Conservation (phyloP, 225 moss, liverwort and hornwort genomes). For the Climacium dendroides region DNA sequence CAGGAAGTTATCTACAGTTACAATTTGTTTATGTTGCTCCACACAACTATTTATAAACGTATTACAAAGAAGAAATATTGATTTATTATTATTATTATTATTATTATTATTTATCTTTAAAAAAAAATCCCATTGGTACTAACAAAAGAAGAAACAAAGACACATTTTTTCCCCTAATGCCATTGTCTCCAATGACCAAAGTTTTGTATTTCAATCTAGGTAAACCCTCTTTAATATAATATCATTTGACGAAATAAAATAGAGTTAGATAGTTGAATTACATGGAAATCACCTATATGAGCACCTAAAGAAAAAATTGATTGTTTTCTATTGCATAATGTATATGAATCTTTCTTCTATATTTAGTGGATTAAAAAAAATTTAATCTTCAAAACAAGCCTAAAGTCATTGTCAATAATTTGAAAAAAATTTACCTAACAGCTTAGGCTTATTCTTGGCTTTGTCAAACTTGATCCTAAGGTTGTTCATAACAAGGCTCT, state of each 20-base stretch:
- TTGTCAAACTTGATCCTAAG: fast-evolving
- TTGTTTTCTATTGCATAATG: background rate
- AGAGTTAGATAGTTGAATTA: background rate
- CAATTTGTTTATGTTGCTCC: too few species aligned
- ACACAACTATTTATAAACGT: too few species aligned
- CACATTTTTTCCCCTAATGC: too few species aligned
- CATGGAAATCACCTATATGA: background rate
- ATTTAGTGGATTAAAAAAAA: background rate
- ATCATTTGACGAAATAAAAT: background rate
- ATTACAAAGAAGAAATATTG: too few species aligned
- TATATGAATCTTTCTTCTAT: background rate
- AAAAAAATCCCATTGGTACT: too few species aligned
- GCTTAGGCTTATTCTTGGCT: too few species aligned
- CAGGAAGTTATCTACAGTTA: too few species aligned
- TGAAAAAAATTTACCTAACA: too few species aligned
- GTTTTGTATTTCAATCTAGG: background rate
- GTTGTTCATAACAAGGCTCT: background rate
- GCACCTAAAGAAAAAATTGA: too few species aligned
- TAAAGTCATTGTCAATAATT: background rate
- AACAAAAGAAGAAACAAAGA: too few species aligned
- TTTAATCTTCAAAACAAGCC: background rate
- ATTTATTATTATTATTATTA: too few species aligned
- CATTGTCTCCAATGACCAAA: fast-evolving
- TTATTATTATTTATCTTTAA: too few species aligned
- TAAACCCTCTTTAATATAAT: background rate